These are phyloP conservation scores for Aspergillus sp. DNA, from an alignment of 2,329 filamentous ascomycete genomes.

Conservation along the genomic window DNA sequence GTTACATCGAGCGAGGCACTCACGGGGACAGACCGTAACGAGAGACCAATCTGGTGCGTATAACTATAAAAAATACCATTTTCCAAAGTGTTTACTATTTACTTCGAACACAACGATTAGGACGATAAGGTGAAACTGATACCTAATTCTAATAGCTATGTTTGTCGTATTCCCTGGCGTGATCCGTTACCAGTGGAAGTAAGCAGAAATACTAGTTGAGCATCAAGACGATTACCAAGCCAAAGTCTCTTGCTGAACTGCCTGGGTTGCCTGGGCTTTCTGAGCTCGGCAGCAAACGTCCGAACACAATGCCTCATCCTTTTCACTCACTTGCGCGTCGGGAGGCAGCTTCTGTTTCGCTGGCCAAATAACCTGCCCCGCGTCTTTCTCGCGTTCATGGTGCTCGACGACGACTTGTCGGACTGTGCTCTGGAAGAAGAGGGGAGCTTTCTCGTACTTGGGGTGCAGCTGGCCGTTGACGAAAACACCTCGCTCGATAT, in stretches of 20 bases:
- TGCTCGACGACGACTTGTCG: conserved; percentile 45
- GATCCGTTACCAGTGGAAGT: background rate
- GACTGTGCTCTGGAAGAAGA: conserved; percentile 49
- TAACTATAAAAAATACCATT: too few relatives aligned
- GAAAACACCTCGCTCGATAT: conserved; percentile 54
- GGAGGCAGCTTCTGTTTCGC: conserved; percentile 13
- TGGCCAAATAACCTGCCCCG: conserved; percentile 46
- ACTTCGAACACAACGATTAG: too few relatives aligned
- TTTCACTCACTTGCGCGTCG: conserved; percentile 12
- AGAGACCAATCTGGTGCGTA: too few relatives aligned
- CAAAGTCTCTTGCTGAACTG: conserved; percentile 6
- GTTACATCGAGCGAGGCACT: too few relatives aligned
- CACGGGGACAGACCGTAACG: too few relatives aligned
- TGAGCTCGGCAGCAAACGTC: conserved; percentile 14
- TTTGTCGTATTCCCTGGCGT: background rate
- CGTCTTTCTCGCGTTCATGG: conserved; percentile 39
- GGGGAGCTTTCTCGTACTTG: conserved; percentile 50
- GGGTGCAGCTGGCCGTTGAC: conserved; percentile 57
- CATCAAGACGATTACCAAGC: conserved; percentile 13
- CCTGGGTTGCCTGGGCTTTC: conserved; percentile 1
- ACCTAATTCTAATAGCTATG: background rate
- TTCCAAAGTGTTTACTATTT: too few relatives aligned
- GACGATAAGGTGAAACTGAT: background rate
- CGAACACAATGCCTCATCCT: conserved; percentile 19
- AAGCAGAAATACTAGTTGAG: background rate